Conservation (phyloP, 225 moss, liverwort and hornwort species). For the Bryum argenteum region DNA sequence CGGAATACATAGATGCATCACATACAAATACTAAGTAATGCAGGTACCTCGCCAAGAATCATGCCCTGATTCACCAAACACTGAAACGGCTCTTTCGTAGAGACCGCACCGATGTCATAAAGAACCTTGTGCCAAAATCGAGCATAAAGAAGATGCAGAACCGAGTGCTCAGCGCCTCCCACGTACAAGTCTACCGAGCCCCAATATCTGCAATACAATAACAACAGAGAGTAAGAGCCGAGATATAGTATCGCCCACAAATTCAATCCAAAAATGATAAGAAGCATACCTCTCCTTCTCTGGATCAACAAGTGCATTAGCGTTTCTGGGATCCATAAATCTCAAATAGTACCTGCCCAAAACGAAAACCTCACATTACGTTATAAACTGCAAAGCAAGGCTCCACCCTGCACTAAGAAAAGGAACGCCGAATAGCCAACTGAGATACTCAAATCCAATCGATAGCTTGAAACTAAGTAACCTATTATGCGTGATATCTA, state of each 20-base stretch:
- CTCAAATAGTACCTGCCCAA: conserved; percentile 89
- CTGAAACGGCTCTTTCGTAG: conserved; percentile 95
- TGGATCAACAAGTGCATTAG: conserved; percentile 69
- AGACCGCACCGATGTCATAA: conserved; percentile 93
- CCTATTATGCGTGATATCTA: background rate
- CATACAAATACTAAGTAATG: background rate
- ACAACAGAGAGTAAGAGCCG: background rate
- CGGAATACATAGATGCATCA: conserved; percentile 16
- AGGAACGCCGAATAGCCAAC: background rate
- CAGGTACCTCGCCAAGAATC: conserved; percentile 95
- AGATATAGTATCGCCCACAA: conserved; percentile 6
- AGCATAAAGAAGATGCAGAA: conserved; percentile 92
- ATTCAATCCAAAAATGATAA: conserved; percentile 4
- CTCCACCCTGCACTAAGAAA: background rate
- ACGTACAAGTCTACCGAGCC: conserved; percentile 92
- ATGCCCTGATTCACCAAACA: conserved; percentile 96
- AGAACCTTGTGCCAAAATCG: conserved; percentile 99
- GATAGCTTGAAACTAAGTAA: too few relatives aligned
- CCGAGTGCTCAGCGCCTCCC: conserved; percentile 96
- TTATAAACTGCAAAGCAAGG: background rate
- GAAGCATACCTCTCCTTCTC: conserved; percentile 74
- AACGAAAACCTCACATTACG: conserved; percentile 2
- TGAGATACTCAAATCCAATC: background rate
- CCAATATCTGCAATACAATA: conserved; percentile 72
- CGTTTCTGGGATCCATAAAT: conserved; percentile 93